Base-by-base conservation (phyloP, 169 alveolate genomes). In the Nephromyces sp. region DNA sequence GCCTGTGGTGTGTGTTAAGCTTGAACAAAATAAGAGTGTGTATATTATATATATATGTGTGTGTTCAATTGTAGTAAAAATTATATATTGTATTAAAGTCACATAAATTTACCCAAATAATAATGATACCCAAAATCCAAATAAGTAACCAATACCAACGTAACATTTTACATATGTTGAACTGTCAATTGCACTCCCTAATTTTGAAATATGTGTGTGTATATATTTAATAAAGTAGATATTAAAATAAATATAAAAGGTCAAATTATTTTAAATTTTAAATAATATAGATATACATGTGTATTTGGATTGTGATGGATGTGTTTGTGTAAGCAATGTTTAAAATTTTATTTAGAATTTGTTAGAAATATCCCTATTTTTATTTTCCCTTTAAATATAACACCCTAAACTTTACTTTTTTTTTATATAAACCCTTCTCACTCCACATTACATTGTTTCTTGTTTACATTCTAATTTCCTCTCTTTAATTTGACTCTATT, bases 111-210 rank as follows among this genome's bases (percentile, higher is more conserved):
- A 76, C 82, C 82, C 52, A 67, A 83, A 83, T 52, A 83, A 62
- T 15, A 83, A 6, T 0, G 86, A 79, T 2, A 86, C 82, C 65
- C 74, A 66, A 53, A 64, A 75, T 31, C 88, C 88, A 52, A 83
- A 83, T 1, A 73, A 80, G 32, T 83, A 83, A 21, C 88, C 88
- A 15, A 83, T 75, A 29, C 86, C 88, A 3, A 83, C 79, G 71
- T 51, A 83, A 1, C 83, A 84, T 3, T 70, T 30, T 33, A 83
- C 76, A 57, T 79, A 75, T 31, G 28, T 72, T 25, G 80, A 63
- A 52, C 29, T 67, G 30, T 81, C 86, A 25, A 83, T 80, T 21
- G 88, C 88, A 24, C 84, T 79, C 22, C 88, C 88, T 76, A 66
- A 52, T 32, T 52, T 32, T 31, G 3, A 32, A 28, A 15, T 30